phyloP scores from a whole-genome alignment of 2,329 filamentous ascomycete genomes.

The Botrytis galanthina region DNA sequence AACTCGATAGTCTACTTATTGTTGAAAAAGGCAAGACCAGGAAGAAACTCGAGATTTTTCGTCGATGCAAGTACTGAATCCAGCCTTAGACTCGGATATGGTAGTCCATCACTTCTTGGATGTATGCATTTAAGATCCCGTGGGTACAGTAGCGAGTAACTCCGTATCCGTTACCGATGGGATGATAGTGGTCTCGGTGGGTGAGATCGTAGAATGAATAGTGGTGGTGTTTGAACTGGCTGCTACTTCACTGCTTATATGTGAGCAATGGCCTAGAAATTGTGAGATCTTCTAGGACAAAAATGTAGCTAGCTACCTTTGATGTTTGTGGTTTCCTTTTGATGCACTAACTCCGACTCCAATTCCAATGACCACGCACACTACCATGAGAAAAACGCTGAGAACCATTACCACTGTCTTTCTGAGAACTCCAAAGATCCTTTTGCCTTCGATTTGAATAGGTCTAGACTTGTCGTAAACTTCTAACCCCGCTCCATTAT shows the following conservation, averaged over 20 bases:
- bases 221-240: not conserved
- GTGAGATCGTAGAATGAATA: not conserved
- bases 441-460: not conserved
- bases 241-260: not conserved
- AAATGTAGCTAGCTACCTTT: not conserved
- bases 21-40: not conserved
- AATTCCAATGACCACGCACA: not conserved
- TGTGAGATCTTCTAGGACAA: not conserved
- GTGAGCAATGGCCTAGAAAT: not conserved
- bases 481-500: not conserved
- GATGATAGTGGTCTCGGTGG: not conserved
- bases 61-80: not conserved
- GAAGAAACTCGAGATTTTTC: not conserved
- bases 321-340: not conserved
- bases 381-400: not conserved
- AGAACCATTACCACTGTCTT: not conserved
- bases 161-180: not conserved
- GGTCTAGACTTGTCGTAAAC: not conserved
- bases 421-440: not conserved
- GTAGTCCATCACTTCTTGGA: not conserved
- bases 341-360: not conserved
- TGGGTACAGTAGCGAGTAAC: not conserved
- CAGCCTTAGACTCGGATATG: not conserved
- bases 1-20: not conserved
- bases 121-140: not conserved